phyloP scores from a whole-genome alignment of 345 rosid genomes.

The Eucalyptus pauciflora region DNA sequence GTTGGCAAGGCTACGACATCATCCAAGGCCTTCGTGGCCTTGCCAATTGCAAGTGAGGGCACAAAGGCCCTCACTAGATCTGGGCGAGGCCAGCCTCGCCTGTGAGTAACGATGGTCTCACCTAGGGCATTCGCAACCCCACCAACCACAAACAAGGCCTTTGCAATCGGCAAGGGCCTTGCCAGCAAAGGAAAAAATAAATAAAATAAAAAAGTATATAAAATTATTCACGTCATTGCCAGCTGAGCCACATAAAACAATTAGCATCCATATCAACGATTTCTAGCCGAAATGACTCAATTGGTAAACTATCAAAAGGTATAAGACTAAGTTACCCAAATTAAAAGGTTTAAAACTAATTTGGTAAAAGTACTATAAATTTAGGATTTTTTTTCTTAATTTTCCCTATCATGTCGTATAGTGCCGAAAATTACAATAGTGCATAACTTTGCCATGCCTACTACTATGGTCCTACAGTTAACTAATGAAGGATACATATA shows the following conservation, averaged over 20 bases:
- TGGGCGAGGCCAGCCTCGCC: fast-evolving
- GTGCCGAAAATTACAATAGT: not conserved
- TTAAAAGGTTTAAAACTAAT: no score
- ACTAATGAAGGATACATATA: not conserved
- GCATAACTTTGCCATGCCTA: not conserved
- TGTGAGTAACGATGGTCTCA: not conserved
- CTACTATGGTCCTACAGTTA: not conserved
- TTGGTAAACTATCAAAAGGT: no score
- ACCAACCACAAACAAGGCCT: fast-evolving
- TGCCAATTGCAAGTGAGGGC: not conserved
- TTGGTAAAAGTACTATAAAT: no score
- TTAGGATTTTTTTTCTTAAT: no score
- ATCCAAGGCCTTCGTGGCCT: not conserved
- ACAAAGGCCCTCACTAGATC: not conserved
- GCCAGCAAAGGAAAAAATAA: not conserved
- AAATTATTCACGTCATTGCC: not conserved
- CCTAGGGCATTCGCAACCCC: fast-evolving
- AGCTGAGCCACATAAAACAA: no score
- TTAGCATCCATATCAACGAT: no score
- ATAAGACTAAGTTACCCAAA: no score
- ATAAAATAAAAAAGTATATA: no score
- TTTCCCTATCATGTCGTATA: not conserved
- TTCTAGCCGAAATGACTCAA: fast-evolving
- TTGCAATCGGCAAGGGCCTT: not conserved
- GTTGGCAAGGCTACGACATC: not conserved